Conservation (phyloP, 176 grass and related monocot genomes). For the Paspalum vaginatum region DNA sequence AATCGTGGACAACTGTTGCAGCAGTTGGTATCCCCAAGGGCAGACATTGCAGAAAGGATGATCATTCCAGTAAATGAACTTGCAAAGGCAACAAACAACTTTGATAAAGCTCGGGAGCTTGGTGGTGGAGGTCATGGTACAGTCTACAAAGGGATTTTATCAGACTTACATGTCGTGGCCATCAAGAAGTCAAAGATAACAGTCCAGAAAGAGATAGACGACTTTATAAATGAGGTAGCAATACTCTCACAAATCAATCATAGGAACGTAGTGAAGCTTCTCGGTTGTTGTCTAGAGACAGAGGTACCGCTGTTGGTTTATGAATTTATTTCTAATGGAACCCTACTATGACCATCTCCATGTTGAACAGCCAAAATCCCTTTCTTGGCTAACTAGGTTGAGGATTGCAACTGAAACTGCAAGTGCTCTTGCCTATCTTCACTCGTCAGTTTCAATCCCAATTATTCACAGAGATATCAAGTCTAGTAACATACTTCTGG, state of each 20-base stretch:
- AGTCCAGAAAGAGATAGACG: background rate
- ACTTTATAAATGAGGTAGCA: slow-evolving; percentile 14
- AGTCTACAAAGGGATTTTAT: slow-evolving; percentile 10
- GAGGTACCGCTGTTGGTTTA: slow-evolving; percentile 46
- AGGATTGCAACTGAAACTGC: slow-evolving; percentile 46
- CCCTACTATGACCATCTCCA: slow-evolving; percentile 46
- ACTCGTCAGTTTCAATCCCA: slow-evolving; percentile 1
- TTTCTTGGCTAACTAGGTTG: slow-evolving; percentile 43
- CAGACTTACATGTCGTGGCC: slow-evolving; percentile 46
- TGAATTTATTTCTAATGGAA: slow-evolving; percentile 50
- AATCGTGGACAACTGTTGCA: slow-evolving; percentile 21
- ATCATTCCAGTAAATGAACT: slow-evolving; percentile 31
- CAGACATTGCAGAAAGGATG: slow-evolving; percentile 17
- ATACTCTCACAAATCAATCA: slow-evolving; percentile 58
- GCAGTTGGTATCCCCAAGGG: slow-evolving; percentile 26
- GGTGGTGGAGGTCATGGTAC: slow-evolving; percentile 1
- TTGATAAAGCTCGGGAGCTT: slow-evolving; percentile 39
- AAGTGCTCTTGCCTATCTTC: slow-evolving; percentile 3
- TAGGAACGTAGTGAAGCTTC: slow-evolving; percentile 54
- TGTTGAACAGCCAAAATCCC: background rate
- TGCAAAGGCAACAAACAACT: slow-evolving; percentile 58
- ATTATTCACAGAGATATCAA: slow-evolving; percentile 44
- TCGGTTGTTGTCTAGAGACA: slow-evolving; percentile 58
- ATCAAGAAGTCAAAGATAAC: slow-evolving; percentile 50
- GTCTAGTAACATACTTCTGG: slow-evolving; percentile 52